These are phyloP conservation scores for Cyberlindnera subsufficiens DNA, from an alignment of 805 yeast species.

Conservation along the genomic window DNA sequence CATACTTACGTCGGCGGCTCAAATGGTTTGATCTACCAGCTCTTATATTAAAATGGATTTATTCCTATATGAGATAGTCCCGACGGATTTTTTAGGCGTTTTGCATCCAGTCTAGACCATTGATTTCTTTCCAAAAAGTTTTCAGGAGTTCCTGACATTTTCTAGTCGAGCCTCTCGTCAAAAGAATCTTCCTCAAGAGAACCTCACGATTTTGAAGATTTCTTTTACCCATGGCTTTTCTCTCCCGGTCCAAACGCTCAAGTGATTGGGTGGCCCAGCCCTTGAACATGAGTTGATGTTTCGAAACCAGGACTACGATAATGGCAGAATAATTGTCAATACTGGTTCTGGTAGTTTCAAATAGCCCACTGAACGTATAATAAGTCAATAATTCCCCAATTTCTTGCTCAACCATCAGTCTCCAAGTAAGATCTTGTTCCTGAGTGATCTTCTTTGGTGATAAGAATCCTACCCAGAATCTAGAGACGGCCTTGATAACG, in stretches of 20 bases:
- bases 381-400: slow-evolving; percentile 27
- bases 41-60: too few relatives aligned
- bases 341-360: slow-evolving; percentile 52
- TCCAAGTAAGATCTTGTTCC: slow-evolving; percentile 31
- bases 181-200: slow-evolving; percentile 47
- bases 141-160: slow-evolving; percentile 52
- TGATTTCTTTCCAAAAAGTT: slow-evolving; percentile 59
- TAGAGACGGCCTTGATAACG: slow-evolving; percentile 41
- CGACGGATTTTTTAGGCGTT: too few relatives aligned
- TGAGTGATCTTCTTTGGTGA: slow-evolving; percentile 40
- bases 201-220: slow-evolving; percentile 30
- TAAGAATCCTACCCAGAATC: slow-evolving; percentile 47
- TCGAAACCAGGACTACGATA: slow-evolving; percentile 42
- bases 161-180: slow-evolving; percentile 58
- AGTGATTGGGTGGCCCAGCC: slow-evolving; percentile 38
- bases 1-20: too few relatives aligned
- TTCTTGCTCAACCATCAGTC: slow-evolving; percentile 25
- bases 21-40: too few relatives aligned
- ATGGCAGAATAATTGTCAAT: slow-evolving; percentile 52
- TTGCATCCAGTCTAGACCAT: slow-evolving; percentile 38
- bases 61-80: too few relatives aligned
- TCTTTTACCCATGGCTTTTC: slow-evolving; percentile 20
- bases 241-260: slow-evolving; percentile 23
- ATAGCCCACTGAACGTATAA: slow-evolving; percentile 35
- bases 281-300: slow-evolving; percentile 42